Base-by-base conservation (phyloP, 1,284 basidiomycete genomes). In the Xanthoconium separans region DNA sequence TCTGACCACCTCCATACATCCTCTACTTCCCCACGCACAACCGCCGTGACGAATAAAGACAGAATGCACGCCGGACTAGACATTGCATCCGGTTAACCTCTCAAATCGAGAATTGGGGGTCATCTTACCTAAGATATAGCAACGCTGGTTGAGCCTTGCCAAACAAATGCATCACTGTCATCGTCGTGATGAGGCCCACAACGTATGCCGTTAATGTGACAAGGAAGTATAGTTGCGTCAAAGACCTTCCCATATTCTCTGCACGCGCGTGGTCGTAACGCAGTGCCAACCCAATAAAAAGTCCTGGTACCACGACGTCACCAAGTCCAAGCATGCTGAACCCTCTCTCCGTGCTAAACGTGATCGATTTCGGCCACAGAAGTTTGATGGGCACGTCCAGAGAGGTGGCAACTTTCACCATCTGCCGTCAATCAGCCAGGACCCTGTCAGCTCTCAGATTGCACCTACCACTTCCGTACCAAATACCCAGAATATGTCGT, bases 371-470 rank as follows among this genome's bases (percentile, higher is more conserved):
- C 0, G 93, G 87, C 81, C 90, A 95, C 37, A 95, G 76, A 36
- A 96, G 75, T 73, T 96, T 96, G 74, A 96, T 97, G 13, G 96
- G 96, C n/a, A 89, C 85, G 63, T 98, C 95, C 54, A 98, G 83
- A 53, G 82, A 87, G 34, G 89, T 95, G 1, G 96, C 96, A 1
- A 98, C 96, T 60, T 87, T 87, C 31, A 95, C 88, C 94, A 96
- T 95, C 85, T 91, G 58, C 20, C 18, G 15, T 37, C 8, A 37
- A 51, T 56, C 11, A 55, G 53, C 24, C 41, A 47, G 27, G 13
- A 37, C 34, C 51, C 49, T 51, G 18, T 2, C 3, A 2, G 20
- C 1, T 5, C 11, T 53, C 20, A 52, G 46, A 10, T 2, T 41
- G 15, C 29, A 11, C 75, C 87, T 65, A 90, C 89, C 70, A 91